Evolutionary conservation across 2,329 filamentous ascomycete genomes (phyloP).

Genomic region (Penicillium capsulatum): DNA sequence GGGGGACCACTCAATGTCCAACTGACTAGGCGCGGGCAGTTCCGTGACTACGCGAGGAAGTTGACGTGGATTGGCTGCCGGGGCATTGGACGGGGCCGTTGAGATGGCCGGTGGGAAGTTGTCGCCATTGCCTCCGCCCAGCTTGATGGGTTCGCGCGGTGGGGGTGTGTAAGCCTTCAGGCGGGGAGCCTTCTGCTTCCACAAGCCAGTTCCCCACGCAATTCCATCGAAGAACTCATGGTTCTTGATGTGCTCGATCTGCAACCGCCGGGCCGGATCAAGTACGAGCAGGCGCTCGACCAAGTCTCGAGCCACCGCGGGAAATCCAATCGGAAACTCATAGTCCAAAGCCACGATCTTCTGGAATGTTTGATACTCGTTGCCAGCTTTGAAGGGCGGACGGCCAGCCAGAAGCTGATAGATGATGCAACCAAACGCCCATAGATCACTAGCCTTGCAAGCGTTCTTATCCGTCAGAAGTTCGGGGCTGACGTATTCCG

Average conservation of each 20-base stretch:
- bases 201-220: conserved; percentile 73
- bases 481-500: conserved; percentile 96
- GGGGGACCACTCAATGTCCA: conserved; percentile 98
- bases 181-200: conserved; percentile 84
- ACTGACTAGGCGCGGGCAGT: conserved; percentile 87
- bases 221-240: conserved; percentile 93
- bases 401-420: conserved; percentile 95
- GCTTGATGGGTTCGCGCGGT: conserved; percentile 70
- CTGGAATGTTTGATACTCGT: conserved; percentile 96
- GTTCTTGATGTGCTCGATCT: conserved; percentile 93
- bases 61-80: conserved; percentile 50
- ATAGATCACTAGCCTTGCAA: conserved; percentile 95
- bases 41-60: conserved; percentile 87
- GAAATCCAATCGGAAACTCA: conserved; percentile 85
- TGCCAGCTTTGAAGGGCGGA: conserved; percentile 91
- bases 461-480: conserved; percentile 95
- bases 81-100: conserved; percentile 37
- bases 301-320: conserved; percentile 76
- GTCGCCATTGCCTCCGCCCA: conserved; percentile 54
- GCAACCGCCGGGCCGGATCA: conserved; percentile 77
- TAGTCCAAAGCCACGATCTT: conserved; percentile 96
- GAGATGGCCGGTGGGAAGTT: conserved; percentile 43
- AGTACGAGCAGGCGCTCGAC: conserved; percentile 86
- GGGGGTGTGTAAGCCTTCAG: conserved; percentile 79
- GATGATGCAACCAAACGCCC: conserved; percentile 97